These are phyloP conservation scores for Phytophthora sp. DNA, from an alignment of 352 stramenopile species.

Conservation along the genomic window DNA sequence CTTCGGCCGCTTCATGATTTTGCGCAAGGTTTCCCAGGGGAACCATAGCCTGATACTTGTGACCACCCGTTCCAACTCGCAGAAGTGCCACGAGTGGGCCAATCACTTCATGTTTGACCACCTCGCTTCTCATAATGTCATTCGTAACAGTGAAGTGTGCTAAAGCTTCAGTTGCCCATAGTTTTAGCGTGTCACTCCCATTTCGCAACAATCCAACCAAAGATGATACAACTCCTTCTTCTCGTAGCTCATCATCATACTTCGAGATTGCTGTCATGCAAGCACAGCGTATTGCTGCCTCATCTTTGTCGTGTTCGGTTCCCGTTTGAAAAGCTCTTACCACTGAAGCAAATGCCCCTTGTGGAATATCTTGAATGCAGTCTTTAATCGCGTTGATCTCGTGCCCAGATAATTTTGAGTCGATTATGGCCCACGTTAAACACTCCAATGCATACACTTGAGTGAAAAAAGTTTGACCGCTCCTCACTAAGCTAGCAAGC, in stretches of 20 bases:
- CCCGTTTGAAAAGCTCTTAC: neutral
- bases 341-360: neutral
- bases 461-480: neutral
- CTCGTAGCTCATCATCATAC: neutral
- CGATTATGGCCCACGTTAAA: neutral
- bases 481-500: neutral
- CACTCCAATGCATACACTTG: constrained; percentile 6
- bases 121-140: neutral
- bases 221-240: neutral
- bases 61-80: neutral
- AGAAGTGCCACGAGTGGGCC: neutral
- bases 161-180: neutral
- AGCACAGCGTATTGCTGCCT: neutral
- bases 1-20: neutral
- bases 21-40: neutral
- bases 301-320: neutral
- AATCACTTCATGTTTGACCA: neutral
- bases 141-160: neutral
- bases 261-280: neutral
- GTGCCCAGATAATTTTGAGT: neutral
- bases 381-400: neutral
- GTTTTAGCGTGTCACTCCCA: neutral
- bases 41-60: neutral
- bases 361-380: neutral
- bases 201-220: neutral